Evolutionary conservation across 306 rosid species (phyloP), one percentile per base, ranked within the genome.

Genomic region (Vigna hirtella): DNA sequence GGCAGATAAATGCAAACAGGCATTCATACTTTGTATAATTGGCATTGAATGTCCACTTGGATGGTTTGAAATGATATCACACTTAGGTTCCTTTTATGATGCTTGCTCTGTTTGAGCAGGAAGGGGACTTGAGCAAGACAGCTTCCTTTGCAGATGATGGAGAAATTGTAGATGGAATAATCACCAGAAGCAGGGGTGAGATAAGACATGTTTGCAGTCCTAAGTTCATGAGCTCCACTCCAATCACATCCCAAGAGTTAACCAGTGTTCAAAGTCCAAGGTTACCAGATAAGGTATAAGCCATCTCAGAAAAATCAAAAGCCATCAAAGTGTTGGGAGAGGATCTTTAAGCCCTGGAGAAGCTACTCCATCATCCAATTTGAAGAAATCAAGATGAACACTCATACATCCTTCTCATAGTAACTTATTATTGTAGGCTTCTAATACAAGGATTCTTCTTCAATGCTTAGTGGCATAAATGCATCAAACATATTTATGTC

Each of bases 121-220:
- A 90, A 22, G 68, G 81, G 67, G 87, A 81, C 42, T 62, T 85
- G 81, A 79, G 84, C 28, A 86, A 87, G 71, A 56, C 88, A 64
- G 70, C 88, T 77, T 92, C 91, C 32, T 88, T 90, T 28, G 83
- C 86, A 53, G 84, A 85, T 13, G 88, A 81, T 72, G 91, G 86
- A 65, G 93, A 92, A 87, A 79, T 90, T 77, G 74, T 90, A 5
- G 90, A 90, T 75, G 93, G 83, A 64, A 80, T 88, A 16, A 34
- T 87, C 6, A 90, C 93, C 4, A 70, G 89, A 82, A 81, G 97
- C 85, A 87, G 94, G 14, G 94, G 91, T 1, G 95, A 92, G 91
- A 66, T 90, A 49, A 79, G 78, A 58, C 89, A 59, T 30, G 78
- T 83, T n/a, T 81, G 86, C 88, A 92, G 90, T 84, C 81, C 78